Evolutionary conservation across 2,329 filamentous ascomycete species (phyloP).

Genomic region (Trematosphaeria pertusa): DNA sequence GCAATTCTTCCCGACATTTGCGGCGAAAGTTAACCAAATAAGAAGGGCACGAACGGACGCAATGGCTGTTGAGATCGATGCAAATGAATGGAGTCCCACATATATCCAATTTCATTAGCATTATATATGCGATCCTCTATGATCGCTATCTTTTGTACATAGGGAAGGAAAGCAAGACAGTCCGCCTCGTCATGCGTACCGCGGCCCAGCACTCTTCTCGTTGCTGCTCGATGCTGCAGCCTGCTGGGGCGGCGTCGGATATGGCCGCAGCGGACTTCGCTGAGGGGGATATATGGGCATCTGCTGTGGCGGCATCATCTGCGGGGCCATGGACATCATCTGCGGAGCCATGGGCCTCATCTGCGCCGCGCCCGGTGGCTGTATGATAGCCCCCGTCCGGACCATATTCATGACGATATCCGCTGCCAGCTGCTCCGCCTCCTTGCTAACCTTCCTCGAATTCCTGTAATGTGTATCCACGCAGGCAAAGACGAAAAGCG

Average conservation of each 20-base stretch:
- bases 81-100: too few species aligned
- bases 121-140: conserved; percentile 9
- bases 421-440: conserved; percentile 41
- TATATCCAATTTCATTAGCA: too few species aligned
- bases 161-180: neutral
- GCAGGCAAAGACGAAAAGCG: conserved; percentile 48
- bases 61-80: too few species aligned
- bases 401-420: conserved; percentile 46
- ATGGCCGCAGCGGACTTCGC: conserved; percentile 20
- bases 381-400: conserved; percentile 35
- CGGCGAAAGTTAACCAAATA: too few species aligned
- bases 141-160: conserved; percentile 4
- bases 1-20: too few species aligned
- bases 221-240: conserved; percentile 16
- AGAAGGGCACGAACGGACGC: too few species aligned
- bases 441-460: conserved; percentile 29
- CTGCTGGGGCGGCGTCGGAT: conserved; percentile 7
- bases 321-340: conserved; percentile 21
- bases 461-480: conserved; percentile 41
- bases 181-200: conserved; percentile 21
- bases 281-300: conserved; percentile 15
- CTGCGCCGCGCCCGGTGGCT: conserved; percentile 26
- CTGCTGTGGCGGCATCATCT: conserved; percentile 13
- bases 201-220: conserved; percentile 23
- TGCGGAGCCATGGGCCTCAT: conserved; percentile 16